phyloP scores from a whole-genome alignment of 2,329 filamentous ascomycete genomes.

The Fusarium illudens region DNA sequence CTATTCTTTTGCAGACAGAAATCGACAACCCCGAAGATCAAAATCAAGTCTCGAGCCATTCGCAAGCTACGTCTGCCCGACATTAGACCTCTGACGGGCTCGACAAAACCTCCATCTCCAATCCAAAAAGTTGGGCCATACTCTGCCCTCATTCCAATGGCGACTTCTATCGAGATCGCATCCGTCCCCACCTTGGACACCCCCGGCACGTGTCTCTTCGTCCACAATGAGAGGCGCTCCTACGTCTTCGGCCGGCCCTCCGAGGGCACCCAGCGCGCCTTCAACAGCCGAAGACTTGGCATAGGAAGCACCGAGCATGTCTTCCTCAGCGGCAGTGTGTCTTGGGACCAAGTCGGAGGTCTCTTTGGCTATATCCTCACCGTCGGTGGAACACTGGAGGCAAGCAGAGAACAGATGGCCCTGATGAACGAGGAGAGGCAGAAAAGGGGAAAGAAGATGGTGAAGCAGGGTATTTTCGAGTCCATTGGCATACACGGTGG shows the following conservation, averaged over 20 bases:
- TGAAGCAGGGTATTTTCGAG: slow-evolving; percentile 36
- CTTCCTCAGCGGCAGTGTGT: slow-evolving; percentile 81
- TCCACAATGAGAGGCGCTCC: slow-evolving; percentile 82
- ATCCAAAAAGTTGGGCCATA: background rate
- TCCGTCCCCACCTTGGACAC: slow-evolving; percentile 90
- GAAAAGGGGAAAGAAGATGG: slow-evolving; percentile 48
- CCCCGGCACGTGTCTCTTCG: slow-evolving; percentile 76
- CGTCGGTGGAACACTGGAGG: slow-evolving; percentile 72
- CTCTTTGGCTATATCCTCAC: slow-evolving; percentile 87
- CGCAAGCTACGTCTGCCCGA: background rate
- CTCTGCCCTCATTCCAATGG: slow-evolving; percentile 61
- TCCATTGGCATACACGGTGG: slow-evolving; percentile 77
- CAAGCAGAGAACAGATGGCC: slow-evolving; percentile 53
- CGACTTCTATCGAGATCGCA: slow-evolving; percentile 76
- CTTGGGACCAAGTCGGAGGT: slow-evolving; percentile 82
- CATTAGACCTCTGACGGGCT: background rate
- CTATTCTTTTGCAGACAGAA: slow-evolving; percentile 1
- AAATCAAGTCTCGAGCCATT: background rate
- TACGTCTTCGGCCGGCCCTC: slow-evolving; percentile 86
- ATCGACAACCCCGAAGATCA: background rate
- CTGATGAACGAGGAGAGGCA: slow-evolving; percentile 53
- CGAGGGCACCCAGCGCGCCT: slow-evolving; percentile 85
- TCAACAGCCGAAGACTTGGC: slow-evolving; percentile 71
- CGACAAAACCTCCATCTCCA: background rate
- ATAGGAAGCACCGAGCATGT: slow-evolving; percentile 75